These are phyloP conservation scores for Botryotinia narcissicola DNA, from an alignment of 2,329 filamentous ascomycete genomes.

Conservation along the genomic window DNA sequence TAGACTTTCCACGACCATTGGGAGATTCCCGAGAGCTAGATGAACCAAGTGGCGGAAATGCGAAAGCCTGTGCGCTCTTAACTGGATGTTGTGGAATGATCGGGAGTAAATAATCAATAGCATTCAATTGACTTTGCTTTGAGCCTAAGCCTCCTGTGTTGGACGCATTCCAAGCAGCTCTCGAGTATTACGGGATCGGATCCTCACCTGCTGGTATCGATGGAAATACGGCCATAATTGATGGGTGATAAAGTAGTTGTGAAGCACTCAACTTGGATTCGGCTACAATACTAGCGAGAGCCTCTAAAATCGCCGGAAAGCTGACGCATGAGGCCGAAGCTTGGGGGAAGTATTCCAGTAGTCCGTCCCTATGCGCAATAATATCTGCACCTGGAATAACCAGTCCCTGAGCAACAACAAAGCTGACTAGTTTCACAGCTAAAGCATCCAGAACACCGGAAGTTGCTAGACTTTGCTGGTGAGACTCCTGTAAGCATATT, in stretches of 20 bases:
- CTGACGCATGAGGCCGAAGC: conserved; percentile 58
- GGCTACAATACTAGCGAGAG: conserved; percentile 72
- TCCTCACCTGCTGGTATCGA: conserved; percentile 49
- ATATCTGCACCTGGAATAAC: conserved; percentile 64
- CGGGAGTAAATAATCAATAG: conserved; percentile 66
- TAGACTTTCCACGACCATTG: conserved; percentile 27
- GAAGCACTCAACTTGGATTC: conserved; percentile 77
- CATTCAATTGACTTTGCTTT: conserved; percentile 45
- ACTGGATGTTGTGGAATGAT: conserved; percentile 46
- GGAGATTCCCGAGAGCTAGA: conserved; percentile 41
- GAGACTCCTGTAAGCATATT: conserved; percentile 65
- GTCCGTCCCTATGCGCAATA: conserved; percentile 52
- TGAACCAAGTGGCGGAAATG: conserved; percentile 54
- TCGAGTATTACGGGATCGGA: conserved; percentile 48
- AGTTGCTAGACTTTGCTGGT: conserved; percentile 70
- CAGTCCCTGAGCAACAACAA: conserved; percentile 65
- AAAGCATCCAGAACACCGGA: conserved; percentile 75
- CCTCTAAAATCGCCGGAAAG: conserved; percentile 70
- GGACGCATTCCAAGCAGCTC: conserved; percentile 51
- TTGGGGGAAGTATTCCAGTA: conserved; percentile 57
- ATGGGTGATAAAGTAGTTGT: conserved; percentile 65
- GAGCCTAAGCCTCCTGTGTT: conserved; percentile 49
- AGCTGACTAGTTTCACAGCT: conserved; percentile 68
- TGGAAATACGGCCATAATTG: conserved; percentile 68
- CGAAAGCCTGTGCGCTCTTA: conserved; percentile 41